phyloP scores from a whole-genome alignment of 2,329 filamentous ascomycete species.

The Talaromyces verruculosus region DNA sequence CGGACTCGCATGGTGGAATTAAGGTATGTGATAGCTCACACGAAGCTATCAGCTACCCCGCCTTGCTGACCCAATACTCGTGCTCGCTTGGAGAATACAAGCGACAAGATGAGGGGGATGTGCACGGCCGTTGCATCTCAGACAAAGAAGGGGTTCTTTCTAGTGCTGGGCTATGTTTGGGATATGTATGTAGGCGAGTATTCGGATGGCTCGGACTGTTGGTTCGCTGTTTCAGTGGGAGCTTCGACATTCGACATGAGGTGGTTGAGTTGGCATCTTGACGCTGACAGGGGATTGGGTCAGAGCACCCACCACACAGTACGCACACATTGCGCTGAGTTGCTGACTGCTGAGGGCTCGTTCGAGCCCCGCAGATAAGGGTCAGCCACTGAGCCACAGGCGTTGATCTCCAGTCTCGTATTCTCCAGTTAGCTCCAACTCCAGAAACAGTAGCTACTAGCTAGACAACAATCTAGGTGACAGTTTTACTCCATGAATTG shows the following conservation, averaged over 20 bases:
- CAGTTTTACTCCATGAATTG: neutral
- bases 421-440: neutral
- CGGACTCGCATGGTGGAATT: conserved; percentile 9
- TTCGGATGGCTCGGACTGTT: conserved; percentile 7
- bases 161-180: neutral
- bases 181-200: neutral
- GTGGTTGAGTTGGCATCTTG: conserved; percentile 3
- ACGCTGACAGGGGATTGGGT: neutral
- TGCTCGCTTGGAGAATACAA: neutral
- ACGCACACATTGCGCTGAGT: neutral
- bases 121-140: neutral
- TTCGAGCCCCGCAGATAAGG: conserved; percentile 11
- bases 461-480: too few relatives aligned
- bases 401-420: neutral
- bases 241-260: conserved; percentile 1
- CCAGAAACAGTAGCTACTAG: too few relatives aligned
- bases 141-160: neutral
- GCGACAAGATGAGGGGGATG: neutral
- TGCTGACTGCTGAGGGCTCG: neutral
- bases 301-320: neutral
- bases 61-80: neutral
- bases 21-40: conserved; percentile 15
- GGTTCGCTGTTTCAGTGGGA: neutral
- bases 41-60: conserved; percentile 10
- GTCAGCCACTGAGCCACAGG: conserved; percentile 4